Conservation (phyloP, 805 yeast genomes). For the Yarrowia sp. region DNA sequence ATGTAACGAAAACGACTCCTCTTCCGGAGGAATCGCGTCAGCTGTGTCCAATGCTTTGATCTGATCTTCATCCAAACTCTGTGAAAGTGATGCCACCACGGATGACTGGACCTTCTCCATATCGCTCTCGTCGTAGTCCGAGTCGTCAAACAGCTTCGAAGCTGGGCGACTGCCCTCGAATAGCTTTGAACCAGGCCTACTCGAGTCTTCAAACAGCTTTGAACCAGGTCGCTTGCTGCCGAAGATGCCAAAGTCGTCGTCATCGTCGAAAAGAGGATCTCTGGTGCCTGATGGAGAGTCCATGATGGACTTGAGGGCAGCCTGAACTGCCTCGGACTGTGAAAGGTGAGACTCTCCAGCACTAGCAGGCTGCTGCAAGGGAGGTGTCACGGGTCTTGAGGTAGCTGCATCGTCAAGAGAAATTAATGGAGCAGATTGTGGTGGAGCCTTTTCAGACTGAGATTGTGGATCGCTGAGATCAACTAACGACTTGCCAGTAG, state of each 20-base stretch:
- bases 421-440: neutral
- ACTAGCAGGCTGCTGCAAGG: constrained; percentile 11
- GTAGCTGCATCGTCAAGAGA: neutral
- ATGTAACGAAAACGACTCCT: constrained; percentile 36
- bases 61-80: constrained; percentile 11
- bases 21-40: constrained; percentile 4
- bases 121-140: constrained; percentile 4
- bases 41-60: constrained; percentile 19
- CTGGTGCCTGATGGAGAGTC: constrained; percentile 28
- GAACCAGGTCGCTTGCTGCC: neutral
- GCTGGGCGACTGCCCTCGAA: neutral
- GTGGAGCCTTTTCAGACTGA: neutral
- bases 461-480: constrained; percentile 8
- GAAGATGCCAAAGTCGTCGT: constrained; percentile 5
- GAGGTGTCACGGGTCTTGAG: neutral
- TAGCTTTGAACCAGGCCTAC: neutral
- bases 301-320: constrained; percentile 58
- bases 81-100: neutral
- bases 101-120: constrained; percentile 1
- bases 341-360: constrained; percentile 28
- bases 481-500: neutral
- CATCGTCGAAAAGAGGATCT: constrained; percentile 15
- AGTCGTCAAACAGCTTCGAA: constrained; percentile 23
- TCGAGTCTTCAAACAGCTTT: neutral
- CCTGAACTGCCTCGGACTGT: constrained; percentile 61